A percentile compares a stretch with the other conserved stretches of the same genome.
These are phyloP conservation scores for Mucor sp. DNA, from an alignment of 371 early-diverging fungal species.

Conservation along the genomic window DNA sequence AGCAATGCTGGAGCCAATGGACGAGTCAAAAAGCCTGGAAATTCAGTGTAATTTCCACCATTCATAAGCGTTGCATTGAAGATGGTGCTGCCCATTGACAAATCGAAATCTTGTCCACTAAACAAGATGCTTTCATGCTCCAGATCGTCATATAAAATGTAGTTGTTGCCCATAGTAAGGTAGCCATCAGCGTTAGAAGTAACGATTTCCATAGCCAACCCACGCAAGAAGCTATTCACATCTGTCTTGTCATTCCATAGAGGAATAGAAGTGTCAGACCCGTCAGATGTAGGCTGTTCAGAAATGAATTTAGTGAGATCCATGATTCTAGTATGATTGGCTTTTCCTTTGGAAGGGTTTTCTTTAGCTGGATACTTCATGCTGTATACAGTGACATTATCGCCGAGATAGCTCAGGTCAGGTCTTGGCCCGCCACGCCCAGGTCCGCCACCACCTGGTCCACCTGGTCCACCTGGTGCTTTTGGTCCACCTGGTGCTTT, in stretches of 20 bases:
- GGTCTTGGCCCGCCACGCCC: background rate
- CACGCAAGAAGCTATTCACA: slow-evolving; percentile 13
- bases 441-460: background rate
- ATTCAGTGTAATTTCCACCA: slow-evolving; percentile 27
- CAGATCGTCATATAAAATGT: slow-evolving; percentile 30
- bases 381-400: slow-evolving; percentile 20
- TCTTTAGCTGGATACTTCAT: slow-evolving; percentile 12
- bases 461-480: background rate
- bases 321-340: slow-evolving; percentile 14
- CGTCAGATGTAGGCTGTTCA: background rate
- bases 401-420: slow-evolving; percentile 24
- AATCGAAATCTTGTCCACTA: slow-evolving; percentile 35
- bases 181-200: slow-evolving; percentile 27
- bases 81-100: slow-evolving; percentile 27
- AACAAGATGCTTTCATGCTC: slow-evolving; percentile 15
- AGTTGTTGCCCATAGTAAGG: slow-evolving; percentile 32
- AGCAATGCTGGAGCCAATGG: slow-evolving; percentile 25
- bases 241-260: slow-evolving; percentile 16
- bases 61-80: slow-evolving; percentile 10
- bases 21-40: slow-evolving; percentile 12
- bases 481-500: background rate
- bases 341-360: background rate
- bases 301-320: slow-evolving; percentile 20
- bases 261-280: background rate
- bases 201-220: slow-evolving; percentile 17